Evolutionary conservation across 306 rosid genomes (phyloP), one percentile per base, ranked within the genome.

Genomic region (Cicer arietinum): DNA sequence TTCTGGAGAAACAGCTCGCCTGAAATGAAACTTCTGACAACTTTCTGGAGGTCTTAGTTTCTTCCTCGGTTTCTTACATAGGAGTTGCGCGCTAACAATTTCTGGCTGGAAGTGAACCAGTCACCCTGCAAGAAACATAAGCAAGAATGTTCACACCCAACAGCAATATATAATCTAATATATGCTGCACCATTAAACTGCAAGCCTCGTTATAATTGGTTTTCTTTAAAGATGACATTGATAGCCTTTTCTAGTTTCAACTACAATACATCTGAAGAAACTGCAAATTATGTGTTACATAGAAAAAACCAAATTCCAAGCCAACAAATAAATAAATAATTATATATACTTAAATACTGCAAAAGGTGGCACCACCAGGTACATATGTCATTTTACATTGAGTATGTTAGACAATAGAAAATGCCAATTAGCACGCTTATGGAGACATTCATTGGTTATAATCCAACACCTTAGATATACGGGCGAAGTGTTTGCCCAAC

Each of bases 21-120:
- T 43, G 37, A 66, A 77, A 59, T 51, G 42, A 65, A 76, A 77
- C 39, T 13, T 14, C 20, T 43, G 10, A 63, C 22, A 64, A 18
- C 61, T 58, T 35, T 51, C 30, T 18, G 46, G 43, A 70, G 63
- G 67, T 69, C 74, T 92, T 84, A 90, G 67, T 73, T 79, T 64
- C 85, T 90, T 74, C 97, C 96, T 5, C 79, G 93, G 84, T 89
- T 87, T 91, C 85, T 84, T 67, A 89, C 90, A 60, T 79, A 85
- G 60, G 96, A 91, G 73, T 80, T 90, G 75, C 78, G 85, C 43
- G 80, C 86, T 57, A 86, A 84, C 76, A 86, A 82, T 80, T 90
- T 91, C 85, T 87, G 82, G 79, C 84, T 77, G 51, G 86, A 84
- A 75, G 83, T 53, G 47, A 80, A 79, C 77, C 87, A 91, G 47